phyloP scores from a whole-genome alignment of 768 basidiomycete species.

The Trichaptum fuscoviolaceum region DNA sequence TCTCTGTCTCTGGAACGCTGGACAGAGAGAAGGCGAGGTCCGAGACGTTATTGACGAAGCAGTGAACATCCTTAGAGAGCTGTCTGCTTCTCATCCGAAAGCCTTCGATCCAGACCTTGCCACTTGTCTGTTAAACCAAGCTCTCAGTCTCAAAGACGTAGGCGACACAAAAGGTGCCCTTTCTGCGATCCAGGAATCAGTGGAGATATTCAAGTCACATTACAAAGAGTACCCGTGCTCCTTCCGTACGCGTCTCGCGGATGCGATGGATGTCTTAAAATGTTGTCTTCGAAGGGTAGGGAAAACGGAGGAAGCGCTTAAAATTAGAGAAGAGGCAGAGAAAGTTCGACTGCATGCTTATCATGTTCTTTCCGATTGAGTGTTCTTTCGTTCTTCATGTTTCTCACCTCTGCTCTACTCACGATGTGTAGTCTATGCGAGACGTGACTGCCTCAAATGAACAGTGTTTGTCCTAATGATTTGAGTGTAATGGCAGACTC shows the following conservation, averaged over 20 bases:
- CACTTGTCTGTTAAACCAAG: not conserved
- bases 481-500: too few species aligned
- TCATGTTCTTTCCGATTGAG: not conserved
- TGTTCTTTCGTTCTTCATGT: too few species aligned
- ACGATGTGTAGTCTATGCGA: too few species aligned
- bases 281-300: not conserved
- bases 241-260: not conserved
- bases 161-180: not conserved
- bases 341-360: not conserved
- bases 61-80: constrained; percentile 1
- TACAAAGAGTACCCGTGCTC: not conserved
- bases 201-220: not conserved
- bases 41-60: constrained; percentile 3
- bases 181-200: constrained; percentile 2
- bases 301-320: not conserved
- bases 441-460: too few species aligned
- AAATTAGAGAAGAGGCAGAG: not conserved
- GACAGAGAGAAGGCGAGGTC: constrained; percentile 9
- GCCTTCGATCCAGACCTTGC: not conserved
- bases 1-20: constrained; percentile 1
- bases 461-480: too few species aligned
- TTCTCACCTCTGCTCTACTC: too few species aligned
- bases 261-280: not conserved
- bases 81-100: not conserved
- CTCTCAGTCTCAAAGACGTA: not conserved